phyloP scores from a whole-genome alignment of 495 filamentous ascomycete species.

The Penicillium taxi region DNA sequence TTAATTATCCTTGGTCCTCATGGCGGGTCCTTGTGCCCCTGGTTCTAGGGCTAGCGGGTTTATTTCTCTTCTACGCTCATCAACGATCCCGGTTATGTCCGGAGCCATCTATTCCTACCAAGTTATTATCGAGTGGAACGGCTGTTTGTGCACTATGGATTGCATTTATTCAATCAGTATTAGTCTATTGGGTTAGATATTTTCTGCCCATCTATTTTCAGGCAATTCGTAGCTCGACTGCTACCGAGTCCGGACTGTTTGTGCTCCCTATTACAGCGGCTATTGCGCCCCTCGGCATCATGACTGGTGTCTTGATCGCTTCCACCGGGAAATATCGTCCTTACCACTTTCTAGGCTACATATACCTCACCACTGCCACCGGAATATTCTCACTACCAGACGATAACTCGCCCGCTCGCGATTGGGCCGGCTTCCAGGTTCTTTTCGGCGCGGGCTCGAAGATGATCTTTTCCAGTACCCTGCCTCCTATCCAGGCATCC shows the following conservation, averaged over 20 bases:
- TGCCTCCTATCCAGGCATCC: conserved; percentile 31
- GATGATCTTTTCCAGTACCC: conserved; percentile 19
- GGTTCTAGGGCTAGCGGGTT: conserved; percentile 14
- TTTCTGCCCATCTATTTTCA: conserved; percentile 47
- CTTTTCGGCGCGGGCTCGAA: conserved; percentile 29
- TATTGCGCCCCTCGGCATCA: background rate
- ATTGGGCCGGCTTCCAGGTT: conserved; percentile 11
- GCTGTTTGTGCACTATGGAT: conserved; percentile 11
- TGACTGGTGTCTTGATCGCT: conserved; percentile 14
- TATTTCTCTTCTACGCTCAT: conserved; percentile 7
- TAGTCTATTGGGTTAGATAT: conserved; percentile 33
- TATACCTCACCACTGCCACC: conserved; percentile 31
- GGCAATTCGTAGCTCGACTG: conserved; percentile 22
- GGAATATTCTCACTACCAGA: conserved; percentile 35
- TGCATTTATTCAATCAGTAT: conserved; percentile 8
- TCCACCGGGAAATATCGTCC: conserved; percentile 39
- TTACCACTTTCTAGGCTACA: conserved; percentile 32
- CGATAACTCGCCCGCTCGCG: conserved; percentile 14
- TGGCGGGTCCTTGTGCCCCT: conserved; percentile 36
- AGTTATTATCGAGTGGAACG: conserved; percentile 16
- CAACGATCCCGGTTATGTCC: background rate
- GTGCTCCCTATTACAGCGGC: conserved; percentile 2
- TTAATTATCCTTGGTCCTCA: conserved; percentile 41
- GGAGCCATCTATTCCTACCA: conserved; percentile 15
- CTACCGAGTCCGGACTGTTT: conserved; percentile 7